Base-by-base conservation (phyloP, 2,329 filamentous ascomycete species). In the Xylaria sp. region DNA sequence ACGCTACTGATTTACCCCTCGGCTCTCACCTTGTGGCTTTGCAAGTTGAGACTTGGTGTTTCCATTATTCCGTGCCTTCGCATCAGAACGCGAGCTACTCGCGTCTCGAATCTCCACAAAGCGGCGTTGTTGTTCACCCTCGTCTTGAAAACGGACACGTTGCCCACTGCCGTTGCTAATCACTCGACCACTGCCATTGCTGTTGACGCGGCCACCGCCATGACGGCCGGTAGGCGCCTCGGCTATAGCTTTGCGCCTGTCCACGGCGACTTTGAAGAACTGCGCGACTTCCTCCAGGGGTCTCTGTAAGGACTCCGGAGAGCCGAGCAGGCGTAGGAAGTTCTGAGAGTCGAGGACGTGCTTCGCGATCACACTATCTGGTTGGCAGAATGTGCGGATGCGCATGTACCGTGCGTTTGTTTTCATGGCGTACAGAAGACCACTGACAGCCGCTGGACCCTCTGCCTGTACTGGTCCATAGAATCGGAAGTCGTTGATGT, bases 311-410 rank as follows among this genome's bases (percentile, higher is more conserved):
- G 74, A 59, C 47, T 84, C 80, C 0, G 79, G 73, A 27, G 79
- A 81, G 13, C 84, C 84, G 3, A 88, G 74, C 20, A 87, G 75
- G 66, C 83, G 81, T 67, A 87, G 81, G 2, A 88, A 75, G 9
- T 79, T 80, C 77, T 86, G 84, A 0, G 83, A 73, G 69, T 89
- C 86, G 2, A 86, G 76, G 6, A 89, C 77, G 73, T 88, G 86
- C 79, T 87, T 88, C 3, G 85, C 85, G 61, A 88, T 81, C 27
- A 86, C 85, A 0, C 83, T 80, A 72, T 89, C 87, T 0, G 86
- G 86, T 70, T 87, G 84, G 74, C 86, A 88, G 68, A 84, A 86
- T 0, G 86, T 88, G 44, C 85, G 83, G 42, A 88, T 73, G 25
- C 83, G 79, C 77, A 89, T 83, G 9, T 78, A 79, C 42, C 86